A percentile compares a stretch with the other conserved stretches of the same genome.
phyloP scores from a whole-genome alignment of 2,329 filamentous ascomycete genomes.

The Plenodomus biglobosus region DNA sequence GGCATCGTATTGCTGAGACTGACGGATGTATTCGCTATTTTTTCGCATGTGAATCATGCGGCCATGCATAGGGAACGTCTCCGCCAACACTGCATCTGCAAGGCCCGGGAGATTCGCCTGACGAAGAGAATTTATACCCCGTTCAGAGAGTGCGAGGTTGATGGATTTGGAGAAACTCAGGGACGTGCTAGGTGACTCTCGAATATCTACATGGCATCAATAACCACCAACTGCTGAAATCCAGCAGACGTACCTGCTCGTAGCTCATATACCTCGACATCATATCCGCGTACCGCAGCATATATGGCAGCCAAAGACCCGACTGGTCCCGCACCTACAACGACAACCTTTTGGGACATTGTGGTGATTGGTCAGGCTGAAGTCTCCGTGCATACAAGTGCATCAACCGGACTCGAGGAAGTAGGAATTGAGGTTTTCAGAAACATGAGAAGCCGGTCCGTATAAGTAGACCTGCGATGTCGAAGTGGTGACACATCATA shows the following conservation, averaged over 20 bases:
- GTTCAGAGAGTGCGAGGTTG: constrained; percentile 90
- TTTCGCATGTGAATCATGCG: constrained; percentile 89
- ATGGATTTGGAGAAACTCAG: constrained; percentile 99
- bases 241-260: constrained; percentile 68
- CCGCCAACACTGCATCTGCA: constrained; percentile 70
- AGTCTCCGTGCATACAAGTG: not conserved
- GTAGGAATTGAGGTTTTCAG: not conserved
- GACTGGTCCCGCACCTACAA: constrained; percentile 92
- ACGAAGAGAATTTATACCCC: constrained; percentile 85
- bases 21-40: constrained; percentile 69
- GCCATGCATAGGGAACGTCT: constrained; percentile 89
- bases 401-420: not conserved
- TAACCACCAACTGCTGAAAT: not conserved
- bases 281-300: constrained; percentile 81
- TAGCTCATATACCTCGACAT: constrained; percentile 93
- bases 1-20: constrained; percentile 85
- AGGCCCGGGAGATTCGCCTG: constrained; percentile 67
- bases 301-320: constrained; percentile 91
- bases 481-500: not conserved
- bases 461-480: not conserved
- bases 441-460: not conserved
- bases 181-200: constrained; percentile 77
- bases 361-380: constrained; percentile 1
- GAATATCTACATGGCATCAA: constrained; percentile 66
- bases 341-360: constrained; percentile 67